These are phyloP conservation scores for Bryopsis sp. DNA, from an alignment of 139 green algal genomes.

Conservation along the genomic window DNA sequence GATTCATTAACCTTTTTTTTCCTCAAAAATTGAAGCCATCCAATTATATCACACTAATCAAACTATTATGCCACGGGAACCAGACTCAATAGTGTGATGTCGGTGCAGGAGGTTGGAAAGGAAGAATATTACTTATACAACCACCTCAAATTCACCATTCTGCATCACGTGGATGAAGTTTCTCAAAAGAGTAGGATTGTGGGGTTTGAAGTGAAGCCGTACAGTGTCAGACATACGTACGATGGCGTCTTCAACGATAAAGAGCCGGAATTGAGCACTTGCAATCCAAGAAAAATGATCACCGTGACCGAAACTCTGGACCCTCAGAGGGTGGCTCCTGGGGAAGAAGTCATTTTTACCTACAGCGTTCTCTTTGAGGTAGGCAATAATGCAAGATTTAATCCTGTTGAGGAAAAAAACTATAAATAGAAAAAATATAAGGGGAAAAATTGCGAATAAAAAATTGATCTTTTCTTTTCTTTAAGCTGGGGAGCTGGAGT, in stretches of 20 bases:
- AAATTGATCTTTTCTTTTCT: too few species aligned
- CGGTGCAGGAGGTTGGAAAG: too few species aligned
- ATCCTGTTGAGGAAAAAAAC: too few species aligned
- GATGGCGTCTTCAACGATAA: constrained; percentile 60
- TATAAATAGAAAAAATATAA: too few species aligned
- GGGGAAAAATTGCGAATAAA: too few species aligned
- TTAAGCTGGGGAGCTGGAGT: too few species aligned
- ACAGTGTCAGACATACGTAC: constrained; percentile 85
- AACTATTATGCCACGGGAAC: too few species aligned
- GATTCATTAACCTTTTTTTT: too few species aligned
- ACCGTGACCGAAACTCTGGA: constrained; percentile 66
- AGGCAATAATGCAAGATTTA: too few species aligned
- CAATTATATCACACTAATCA: too few species aligned
- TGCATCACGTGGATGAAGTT: constrained; percentile 84
- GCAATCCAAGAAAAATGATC: constrained; percentile 68
- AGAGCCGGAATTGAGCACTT: constrained; percentile 72
- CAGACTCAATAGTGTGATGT: too few species aligned
- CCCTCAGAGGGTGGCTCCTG: constrained; percentile 69
- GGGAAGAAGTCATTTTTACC: constrained; percentile 90
- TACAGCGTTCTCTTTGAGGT: constrained; percentile 91
- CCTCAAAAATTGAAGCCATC: too few species aligned
- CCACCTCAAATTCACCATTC: constrained; percentile 93
- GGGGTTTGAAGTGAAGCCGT: constrained; percentile 94
- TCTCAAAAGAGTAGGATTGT: constrained; percentile 85
- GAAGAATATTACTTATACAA: constrained; percentile 88